phyloP scores from a whole-genome alignment of 257 asterid genomes.

The Solanum bulbocastanum region DNA sequence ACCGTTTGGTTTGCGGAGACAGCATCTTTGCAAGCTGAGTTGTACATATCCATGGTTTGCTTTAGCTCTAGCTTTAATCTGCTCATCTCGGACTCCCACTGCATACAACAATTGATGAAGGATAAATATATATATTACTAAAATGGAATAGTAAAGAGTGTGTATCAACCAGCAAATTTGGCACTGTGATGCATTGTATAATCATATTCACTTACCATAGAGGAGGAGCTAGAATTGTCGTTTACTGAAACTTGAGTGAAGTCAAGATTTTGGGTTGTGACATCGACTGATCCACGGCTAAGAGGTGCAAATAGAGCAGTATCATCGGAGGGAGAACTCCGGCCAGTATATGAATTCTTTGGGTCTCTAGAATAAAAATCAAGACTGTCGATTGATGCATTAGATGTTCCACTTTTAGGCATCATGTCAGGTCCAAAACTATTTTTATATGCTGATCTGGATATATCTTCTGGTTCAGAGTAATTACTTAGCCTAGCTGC shows the following conservation, averaged over 20 bases:
- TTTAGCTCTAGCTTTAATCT: conserved; percentile 52
- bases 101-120: conserved; percentile 10
- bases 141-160: neutral
- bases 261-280: conserved; percentile 13
- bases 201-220: conserved; percentile 24
- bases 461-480: conserved; percentile 19
- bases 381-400: conserved; percentile 1
- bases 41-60: conserved; percentile 68
- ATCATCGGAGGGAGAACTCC: conserved; percentile 1
- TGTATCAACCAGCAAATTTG: neutral
- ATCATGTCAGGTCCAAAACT: conserved; percentile 5
- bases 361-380: conserved; percentile 7
- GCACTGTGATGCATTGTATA: neutral
- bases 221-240: conserved; percentile 7
- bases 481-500: conserved; percentile 9
- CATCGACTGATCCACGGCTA: conserved; percentile 16
- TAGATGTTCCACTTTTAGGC: neutral
- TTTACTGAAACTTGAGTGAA: conserved; percentile 3
- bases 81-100: conserved; percentile 28
- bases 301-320: conserved; percentile 2
- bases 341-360: conserved; percentile 6
- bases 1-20: conserved; percentile 56
- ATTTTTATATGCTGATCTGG: conserved; percentile 20
- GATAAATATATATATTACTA: neutral
- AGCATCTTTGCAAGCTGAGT: conserved; percentile 65